Conservation (phyloP, 2,329 filamentous ascomycete genomes). For the Aspergillus pseudotamarii region DNA sequence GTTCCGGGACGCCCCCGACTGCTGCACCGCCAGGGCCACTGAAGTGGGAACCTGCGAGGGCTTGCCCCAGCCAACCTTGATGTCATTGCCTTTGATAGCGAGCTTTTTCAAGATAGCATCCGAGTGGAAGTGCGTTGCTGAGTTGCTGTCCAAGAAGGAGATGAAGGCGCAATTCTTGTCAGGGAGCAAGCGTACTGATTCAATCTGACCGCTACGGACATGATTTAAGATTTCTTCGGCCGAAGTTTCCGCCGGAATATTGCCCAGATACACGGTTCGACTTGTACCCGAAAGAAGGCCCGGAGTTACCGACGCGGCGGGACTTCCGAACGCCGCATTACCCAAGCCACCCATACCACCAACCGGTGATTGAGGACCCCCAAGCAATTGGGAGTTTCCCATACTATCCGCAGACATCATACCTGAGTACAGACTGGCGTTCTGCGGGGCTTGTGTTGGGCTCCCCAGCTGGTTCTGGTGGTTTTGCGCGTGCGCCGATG, state of each 20-base stretch:
- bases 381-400: slow-evolving; percentile 77
- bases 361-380: slow-evolving; percentile 82
- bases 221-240: slow-evolving; percentile 97
- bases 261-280: slow-evolving; percentile 94
- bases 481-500: slow-evolving; percentile 56
- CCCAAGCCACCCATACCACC: slow-evolving; percentile 69
- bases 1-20: slow-evolving; percentile 94
- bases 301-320: slow-evolving; percentile 75
- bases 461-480: slow-evolving; percentile 67
- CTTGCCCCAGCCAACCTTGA: slow-evolving; percentile 99
- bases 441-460: slow-evolving; percentile 71
- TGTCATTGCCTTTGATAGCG: slow-evolving; percentile 96
- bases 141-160: slow-evolving; percentile 96
- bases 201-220: slow-evolving; percentile 95
- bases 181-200: slow-evolving; percentile 93
- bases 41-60: slow-evolving; percentile 97
- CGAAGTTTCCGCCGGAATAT: slow-evolving; percentile 96
- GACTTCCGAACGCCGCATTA: slow-evolving; percentile 61
- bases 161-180: slow-evolving; percentile 99
- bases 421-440: slow-evolving; percentile 77
- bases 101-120: slow-evolving; percentile 99
- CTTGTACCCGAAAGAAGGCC: slow-evolving; percentile 86
- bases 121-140: slow-evolving; percentile 97
- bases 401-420: slow-evolving; percentile 85
- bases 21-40: slow-evolving; percentile 94